A percentile compares a stretch with the other conserved stretches of the same genome.
Conservation (phyloP, 2,329 filamentous ascomycete species). For the Ophiocordyceps unilateralis region DNA sequence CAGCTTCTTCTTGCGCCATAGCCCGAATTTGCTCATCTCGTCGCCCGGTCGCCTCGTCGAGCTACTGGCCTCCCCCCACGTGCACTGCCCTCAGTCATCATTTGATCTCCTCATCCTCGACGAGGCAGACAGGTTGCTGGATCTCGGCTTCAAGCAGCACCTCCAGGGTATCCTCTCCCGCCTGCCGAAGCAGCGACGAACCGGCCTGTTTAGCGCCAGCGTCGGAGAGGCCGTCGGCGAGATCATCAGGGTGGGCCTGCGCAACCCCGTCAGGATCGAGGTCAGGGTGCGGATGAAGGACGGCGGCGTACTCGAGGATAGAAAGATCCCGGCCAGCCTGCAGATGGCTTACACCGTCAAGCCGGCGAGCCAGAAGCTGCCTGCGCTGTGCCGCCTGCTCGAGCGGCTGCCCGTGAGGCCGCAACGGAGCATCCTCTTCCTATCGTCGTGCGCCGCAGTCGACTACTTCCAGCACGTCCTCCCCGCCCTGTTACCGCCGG, state of each 20-base stretch:
- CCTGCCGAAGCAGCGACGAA: slow-evolving; percentile 82
- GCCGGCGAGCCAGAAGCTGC: slow-evolving; percentile 64
- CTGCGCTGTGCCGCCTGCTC: slow-evolving; percentile 54
- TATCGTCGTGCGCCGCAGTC: slow-evolving; percentile 86
- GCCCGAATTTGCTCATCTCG: slow-evolving; percentile 76
- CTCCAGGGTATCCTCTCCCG: slow-evolving; percentile 69
- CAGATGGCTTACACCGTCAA: slow-evolving; percentile 73
- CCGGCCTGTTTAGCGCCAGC: slow-evolving; percentile 85
- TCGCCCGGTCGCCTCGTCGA: slow-evolving; percentile 85
- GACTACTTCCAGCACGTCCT: slow-evolving; percentile 84
- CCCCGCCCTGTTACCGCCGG: slow-evolving; percentile 49
- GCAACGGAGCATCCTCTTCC: slow-evolving; percentile 75
- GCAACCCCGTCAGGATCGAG: slow-evolving; percentile 88
- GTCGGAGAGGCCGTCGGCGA: slow-evolving; percentile 92
- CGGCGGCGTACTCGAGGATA: slow-evolving; percentile 55
- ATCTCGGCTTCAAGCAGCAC: slow-evolving; percentile 87
- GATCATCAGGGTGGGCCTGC: slow-evolving; percentile 75
- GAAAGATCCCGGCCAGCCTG: slow-evolving; percentile 79
- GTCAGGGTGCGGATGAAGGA: slow-evolving; percentile 71
- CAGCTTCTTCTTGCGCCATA: slow-evolving; percentile 64
- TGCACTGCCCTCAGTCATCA: slow-evolving; percentile 72
- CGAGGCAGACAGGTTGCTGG: slow-evolving; percentile 81
- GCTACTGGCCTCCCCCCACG: slow-evolving; percentile 68
- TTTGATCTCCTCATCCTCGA: slow-evolving; percentile 90
- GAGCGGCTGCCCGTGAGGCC: slow-evolving; percentile 53